A percentile compares a stretch with the other conserved stretches of the same genome.
phyloP scores from a whole-genome alignment of 495 filamentous ascomycete genomes.

The Collariella sp. region DNA sequence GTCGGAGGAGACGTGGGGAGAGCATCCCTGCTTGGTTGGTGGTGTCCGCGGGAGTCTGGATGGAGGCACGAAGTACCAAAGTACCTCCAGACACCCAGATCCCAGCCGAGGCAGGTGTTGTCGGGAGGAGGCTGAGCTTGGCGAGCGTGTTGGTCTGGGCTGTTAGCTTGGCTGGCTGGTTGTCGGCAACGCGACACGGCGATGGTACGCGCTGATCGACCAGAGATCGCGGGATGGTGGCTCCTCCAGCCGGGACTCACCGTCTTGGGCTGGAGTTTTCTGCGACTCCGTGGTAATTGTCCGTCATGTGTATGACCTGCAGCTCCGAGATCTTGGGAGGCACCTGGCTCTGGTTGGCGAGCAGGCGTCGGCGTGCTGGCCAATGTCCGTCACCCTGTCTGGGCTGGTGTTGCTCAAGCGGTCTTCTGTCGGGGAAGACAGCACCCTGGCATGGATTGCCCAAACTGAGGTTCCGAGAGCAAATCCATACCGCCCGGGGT shows the following conservation, averaged over 20 bases:
- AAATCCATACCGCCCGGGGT: background rate
- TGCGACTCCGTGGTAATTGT: no score
- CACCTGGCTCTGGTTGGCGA: background rate
- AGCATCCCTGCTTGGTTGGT: conserved; percentile 5
- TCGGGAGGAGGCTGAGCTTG: no score
- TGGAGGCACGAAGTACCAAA: no score
- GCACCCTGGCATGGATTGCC: background rate
- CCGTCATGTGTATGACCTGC: no score
- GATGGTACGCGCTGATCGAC: background rate
- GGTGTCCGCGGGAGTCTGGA: background rate
- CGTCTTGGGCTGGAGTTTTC: no score
- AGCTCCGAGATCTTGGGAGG: background rate
- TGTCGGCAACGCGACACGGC: no score
- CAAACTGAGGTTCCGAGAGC: background rate
- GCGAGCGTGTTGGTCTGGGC: no score
- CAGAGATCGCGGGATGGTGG: no score
- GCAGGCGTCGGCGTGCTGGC: background rate
- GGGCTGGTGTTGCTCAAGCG: background rate
- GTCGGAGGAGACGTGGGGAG: conserved; percentile 6
- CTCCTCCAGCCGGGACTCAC: no score
- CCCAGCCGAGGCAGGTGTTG: no score
- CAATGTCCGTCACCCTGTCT: background rate
- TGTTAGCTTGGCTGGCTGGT: no score
- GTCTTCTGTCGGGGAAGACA: background rate
- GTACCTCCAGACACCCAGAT: background rate